phyloP scores from a whole-genome alignment of 192 early-diverging fungal genomes.

The Radiomyces spectabilis region DNA sequence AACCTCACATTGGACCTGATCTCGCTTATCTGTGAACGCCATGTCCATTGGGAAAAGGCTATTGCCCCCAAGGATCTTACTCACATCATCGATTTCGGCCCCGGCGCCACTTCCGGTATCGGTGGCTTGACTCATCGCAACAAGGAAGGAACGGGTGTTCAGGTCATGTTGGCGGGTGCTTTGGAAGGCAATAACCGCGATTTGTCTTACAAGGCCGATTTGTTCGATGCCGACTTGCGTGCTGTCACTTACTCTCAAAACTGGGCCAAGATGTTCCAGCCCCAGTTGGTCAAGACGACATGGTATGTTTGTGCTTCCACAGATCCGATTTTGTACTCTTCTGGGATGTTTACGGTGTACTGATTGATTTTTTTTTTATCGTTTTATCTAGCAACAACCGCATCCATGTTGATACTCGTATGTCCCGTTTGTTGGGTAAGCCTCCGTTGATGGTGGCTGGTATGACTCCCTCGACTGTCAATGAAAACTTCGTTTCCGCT shows the following conservation, averaged over 20 bases:
- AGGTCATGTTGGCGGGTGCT: constrained; percentile 60
- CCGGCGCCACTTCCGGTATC: constrained; percentile 78
- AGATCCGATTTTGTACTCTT: too few species aligned
- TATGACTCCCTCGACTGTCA: constrained; percentile 87
- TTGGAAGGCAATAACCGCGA: constrained; percentile 55
- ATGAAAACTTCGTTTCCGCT: constrained; percentile 71
- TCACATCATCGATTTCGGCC: constrained; percentile 93
- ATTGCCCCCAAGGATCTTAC: constrained; percentile 53
- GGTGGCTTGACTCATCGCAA: constrained; percentile 78
- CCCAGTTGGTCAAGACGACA: constrained; percentile 66
- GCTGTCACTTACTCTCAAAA: constrained; percentile 72
- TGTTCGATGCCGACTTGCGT: constrained; percentile 73
- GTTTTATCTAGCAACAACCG: constrained; percentile 37
- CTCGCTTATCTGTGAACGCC: constrained; percentile 58
- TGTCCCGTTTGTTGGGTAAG: constrained; percentile 79
- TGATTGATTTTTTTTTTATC: constrained; percentile 9
- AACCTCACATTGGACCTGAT: constrained; percentile 63
- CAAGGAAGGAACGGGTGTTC: constrained; percentile 77
- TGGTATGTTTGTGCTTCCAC: constrained; percentile 17
- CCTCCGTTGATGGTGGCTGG: constrained; percentile 94
- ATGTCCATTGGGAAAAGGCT: constrained; percentile 73
- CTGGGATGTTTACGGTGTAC: too few species aligned
- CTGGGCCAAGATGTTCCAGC: constrained; percentile 84
- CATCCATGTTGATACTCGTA: constrained; percentile 79
- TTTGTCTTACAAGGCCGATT: constrained; percentile 62